These are phyloP conservation scores for Tillandsia fasciculata DNA, from an alignment of 176 grass and related monocot genomes.

Conservation along the genomic window DNA sequence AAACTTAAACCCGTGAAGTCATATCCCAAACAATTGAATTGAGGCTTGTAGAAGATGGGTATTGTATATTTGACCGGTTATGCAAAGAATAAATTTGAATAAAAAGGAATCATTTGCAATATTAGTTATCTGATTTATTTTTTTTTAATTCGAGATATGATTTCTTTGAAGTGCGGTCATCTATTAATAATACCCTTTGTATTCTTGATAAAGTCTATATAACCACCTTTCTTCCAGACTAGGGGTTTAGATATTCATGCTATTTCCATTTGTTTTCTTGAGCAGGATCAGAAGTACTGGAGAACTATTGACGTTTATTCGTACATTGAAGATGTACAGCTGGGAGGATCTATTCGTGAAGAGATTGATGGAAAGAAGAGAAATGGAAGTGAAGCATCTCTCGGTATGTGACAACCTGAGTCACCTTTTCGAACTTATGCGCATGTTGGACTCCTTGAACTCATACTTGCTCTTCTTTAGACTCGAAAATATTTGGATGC, in stretches of 20 bases:
- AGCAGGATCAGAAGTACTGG: conserved; percentile 87
- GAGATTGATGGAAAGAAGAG: conserved; percentile 67
- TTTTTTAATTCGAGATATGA: too few relatives aligned
- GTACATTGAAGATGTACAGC: conserved; percentile 95
- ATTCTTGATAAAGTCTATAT: too few relatives aligned
- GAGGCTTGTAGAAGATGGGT: too few relatives aligned
- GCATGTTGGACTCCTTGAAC: conserved; percentile 7
- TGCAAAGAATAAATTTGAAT: too few relatives aligned
- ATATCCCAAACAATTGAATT: too few relatives aligned
- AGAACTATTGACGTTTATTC: conserved; percentile 80
- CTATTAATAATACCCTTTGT: too few relatives aligned
- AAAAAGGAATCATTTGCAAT: too few relatives aligned
- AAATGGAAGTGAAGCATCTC: conserved; percentile 86
- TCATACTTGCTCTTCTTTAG: conserved; percentile 28
- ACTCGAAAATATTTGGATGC: conserved; percentile 98
- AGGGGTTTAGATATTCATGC: background rate
- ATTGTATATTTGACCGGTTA: too few relatives aligned
- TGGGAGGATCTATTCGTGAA: conserved; percentile 82
- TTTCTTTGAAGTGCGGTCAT: too few relatives aligned
- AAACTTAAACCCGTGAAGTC: too few relatives aligned
- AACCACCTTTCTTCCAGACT: background rate
- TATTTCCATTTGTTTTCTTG: background rate
- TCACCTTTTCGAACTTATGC: background rate
- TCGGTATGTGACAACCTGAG: conserved; percentile 44
- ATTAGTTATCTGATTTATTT: too few relatives aligned